Conservation (phyloP, 1,139 yeast species). For the Protomyces inouyei region DNA sequence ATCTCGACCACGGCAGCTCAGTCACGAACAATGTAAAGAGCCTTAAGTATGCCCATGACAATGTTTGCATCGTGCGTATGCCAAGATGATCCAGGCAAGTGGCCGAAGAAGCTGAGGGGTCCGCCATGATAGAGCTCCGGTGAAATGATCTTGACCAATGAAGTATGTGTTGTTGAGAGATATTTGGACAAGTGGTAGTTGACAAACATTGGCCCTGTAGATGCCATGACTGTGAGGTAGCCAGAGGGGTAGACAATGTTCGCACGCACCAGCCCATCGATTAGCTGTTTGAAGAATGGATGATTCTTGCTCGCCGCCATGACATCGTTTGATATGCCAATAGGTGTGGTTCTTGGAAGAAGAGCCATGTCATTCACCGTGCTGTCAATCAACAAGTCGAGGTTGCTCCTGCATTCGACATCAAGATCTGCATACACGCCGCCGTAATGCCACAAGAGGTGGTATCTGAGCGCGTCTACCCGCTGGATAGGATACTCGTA, state of each 20-base stretch:
- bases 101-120: constrained; percentile 12
- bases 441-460: constrained; percentile 21
- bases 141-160: constrained; percentile 11
- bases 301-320: constrained; percentile 18
- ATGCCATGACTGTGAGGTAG: constrained; percentile 24
- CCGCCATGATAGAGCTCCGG: constrained; percentile 8
- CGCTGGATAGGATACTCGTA: constrained; percentile 25
- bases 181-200: constrained; percentile 10
- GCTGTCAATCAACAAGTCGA: constrained; percentile 15
- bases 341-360: constrained; percentile 13
- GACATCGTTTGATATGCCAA: constrained; percentile 24
- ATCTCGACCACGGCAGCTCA: too few species aligned
- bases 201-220: constrained; percentile 26
- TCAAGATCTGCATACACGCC: constrained; percentile 26
- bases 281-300: constrained; percentile 10
- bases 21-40: too few species aligned
- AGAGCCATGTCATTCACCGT: constrained; percentile 2
- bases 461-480: constrained; percentile 26
- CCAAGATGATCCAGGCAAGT: constrained; percentile 27
- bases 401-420: constrained; percentile 12
- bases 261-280: not conserved
- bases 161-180: not conserved
- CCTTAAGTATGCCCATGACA: not conserved
- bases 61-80: constrained; percentile 23
- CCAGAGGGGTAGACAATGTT: constrained; percentile 12